phyloP scores from a whole-genome alignment of 2,329 filamentous ascomycete species.

The Sclerotinia glacialis region DNA sequence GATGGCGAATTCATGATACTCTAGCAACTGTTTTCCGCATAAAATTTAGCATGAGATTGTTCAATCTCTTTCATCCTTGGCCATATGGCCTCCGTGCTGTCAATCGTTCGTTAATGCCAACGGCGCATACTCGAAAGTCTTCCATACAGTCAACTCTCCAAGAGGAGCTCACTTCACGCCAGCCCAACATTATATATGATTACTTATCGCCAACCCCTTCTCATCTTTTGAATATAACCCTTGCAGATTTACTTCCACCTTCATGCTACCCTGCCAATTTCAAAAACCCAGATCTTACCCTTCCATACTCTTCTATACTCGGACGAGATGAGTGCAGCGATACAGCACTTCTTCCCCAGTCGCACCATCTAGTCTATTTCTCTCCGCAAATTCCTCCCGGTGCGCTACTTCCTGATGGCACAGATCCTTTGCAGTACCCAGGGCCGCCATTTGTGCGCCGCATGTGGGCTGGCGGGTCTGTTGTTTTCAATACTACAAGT shows the following conservation, averaged over 20 bases:
- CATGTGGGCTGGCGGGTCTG: constrained; percentile 83
- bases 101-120: constrained; percentile 1
- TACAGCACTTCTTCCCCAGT: constrained; percentile 48
- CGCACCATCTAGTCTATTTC: constrained; percentile 86
- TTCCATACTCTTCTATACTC: constrained; percentile 14
- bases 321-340: constrained; percentile 7
- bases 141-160: constrained; percentile 27
- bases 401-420: constrained; percentile 74
- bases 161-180: constrained; percentile 30
- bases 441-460: constrained; percentile 69
- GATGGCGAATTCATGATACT: constrained; percentile 9
- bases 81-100: constrained; percentile 8
- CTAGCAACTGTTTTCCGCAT: not conserved
- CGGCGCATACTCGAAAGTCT: constrained; percentile 9
- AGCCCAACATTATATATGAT: constrained; percentile 42
- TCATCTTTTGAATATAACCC: constrained; percentile 61
- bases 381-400: constrained; percentile 63
- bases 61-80: constrained; percentile 16
- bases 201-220: constrained; percentile 60
- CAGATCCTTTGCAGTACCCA: constrained; percentile 75
- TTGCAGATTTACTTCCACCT: constrained; percentile 54
- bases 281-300: constrained; percentile 26
- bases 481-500: constrained; percentile 50
- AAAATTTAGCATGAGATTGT: constrained; percentile 23
- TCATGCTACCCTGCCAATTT: constrained; percentile 33